Percentiles rank a stretch among this genome's conserved stretches.
These are phyloP conservation scores for Cladophialophora yegresii DNA, from an alignment of 2,329 filamentous ascomycete genomes.

Conservation along the genomic window DNA sequence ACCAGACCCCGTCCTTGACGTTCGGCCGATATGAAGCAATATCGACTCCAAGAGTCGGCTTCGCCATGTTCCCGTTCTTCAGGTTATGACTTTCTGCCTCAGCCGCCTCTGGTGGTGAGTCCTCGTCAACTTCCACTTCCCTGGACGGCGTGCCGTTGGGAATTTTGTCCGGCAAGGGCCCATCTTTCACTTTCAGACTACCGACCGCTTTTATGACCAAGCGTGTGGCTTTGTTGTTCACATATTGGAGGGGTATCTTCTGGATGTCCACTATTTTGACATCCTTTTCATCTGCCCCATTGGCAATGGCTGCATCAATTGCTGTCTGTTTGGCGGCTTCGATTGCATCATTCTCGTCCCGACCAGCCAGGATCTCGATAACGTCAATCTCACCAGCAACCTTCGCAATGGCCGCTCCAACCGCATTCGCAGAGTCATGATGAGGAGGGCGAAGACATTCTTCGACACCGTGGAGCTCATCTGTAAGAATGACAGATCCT, in stretches of 20 bases:
- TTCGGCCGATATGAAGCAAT: slow-evolving; percentile 41
- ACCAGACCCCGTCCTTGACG: slow-evolving; percentile 42
- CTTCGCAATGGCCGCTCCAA: slow-evolving; percentile 62
- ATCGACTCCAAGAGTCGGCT: slow-evolving; percentile 34
- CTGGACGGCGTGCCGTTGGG: slow-evolving; percentile 34
- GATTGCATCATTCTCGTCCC: slow-evolving; percentile 35
- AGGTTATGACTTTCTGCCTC: slow-evolving; percentile 25
- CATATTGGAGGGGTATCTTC: slow-evolving; percentile 37
- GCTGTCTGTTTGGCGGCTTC: slow-evolving; percentile 33
- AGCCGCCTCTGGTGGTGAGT: slow-evolving; percentile 27
- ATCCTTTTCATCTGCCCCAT: slow-evolving; percentile 24
- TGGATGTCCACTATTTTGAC: slow-evolving; percentile 42
- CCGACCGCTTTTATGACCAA: slow-evolving; percentile 46
- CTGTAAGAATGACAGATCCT: slow-evolving; percentile 56
- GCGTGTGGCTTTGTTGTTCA: slow-evolving; percentile 41
- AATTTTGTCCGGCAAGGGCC: slow-evolving; percentile 18
- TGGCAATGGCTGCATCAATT: slow-evolving; percentile 30
- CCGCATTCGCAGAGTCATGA: slow-evolving; percentile 61
- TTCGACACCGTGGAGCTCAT: slow-evolving; percentile 51
- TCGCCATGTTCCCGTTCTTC: slow-evolving; percentile 19
- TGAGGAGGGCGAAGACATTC: slow-evolving; percentile 54
- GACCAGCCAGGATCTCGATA: slow-evolving; percentile 45
- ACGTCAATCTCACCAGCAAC: slow-evolving; percentile 57
- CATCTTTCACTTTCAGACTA: slow-evolving; percentile 39
- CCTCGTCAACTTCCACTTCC: slow-evolving; percentile 32